Conservation (phyloP, 2,329 filamentous ascomycete species). For the Exserohilum rostratum region DNA sequence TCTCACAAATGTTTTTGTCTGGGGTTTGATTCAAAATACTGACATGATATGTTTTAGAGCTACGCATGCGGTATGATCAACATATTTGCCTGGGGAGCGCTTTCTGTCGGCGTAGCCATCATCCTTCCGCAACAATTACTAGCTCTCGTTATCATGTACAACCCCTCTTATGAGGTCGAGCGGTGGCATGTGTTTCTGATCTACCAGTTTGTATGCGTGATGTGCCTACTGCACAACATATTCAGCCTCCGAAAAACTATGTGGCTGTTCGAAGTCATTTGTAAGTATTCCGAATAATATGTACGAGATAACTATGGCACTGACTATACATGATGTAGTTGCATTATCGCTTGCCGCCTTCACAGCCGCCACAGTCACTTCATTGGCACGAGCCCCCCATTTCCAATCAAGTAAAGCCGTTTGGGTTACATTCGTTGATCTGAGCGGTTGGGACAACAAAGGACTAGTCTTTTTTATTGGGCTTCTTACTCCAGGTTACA, state of each 20-base stretch:
- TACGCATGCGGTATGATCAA: background rate
- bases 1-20: background rate
- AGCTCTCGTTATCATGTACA: background rate
- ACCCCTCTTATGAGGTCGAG: background rate
- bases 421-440: background rate
- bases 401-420: background rate
- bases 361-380: background rate
- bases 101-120: background rate
- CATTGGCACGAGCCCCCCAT: background rate
- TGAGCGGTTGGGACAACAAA: background rate
- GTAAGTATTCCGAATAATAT: background rate
- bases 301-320: background rate
- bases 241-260: background rate
- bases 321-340: background rate
- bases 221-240: background rate
- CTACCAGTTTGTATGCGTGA: background rate
- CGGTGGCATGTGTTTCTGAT: background rate
- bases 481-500: background rate
- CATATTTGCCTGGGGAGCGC: background rate
- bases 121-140: background rate
- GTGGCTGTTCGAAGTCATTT: background rate
- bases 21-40: background rate
- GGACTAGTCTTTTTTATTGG: background rate
- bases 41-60: background rate
- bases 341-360: background rate